These are phyloP conservation scores for Globisporangium alternatum DNA, from an alignment of 352 stramenopile genomes.

Conservation along the genomic window DNA sequence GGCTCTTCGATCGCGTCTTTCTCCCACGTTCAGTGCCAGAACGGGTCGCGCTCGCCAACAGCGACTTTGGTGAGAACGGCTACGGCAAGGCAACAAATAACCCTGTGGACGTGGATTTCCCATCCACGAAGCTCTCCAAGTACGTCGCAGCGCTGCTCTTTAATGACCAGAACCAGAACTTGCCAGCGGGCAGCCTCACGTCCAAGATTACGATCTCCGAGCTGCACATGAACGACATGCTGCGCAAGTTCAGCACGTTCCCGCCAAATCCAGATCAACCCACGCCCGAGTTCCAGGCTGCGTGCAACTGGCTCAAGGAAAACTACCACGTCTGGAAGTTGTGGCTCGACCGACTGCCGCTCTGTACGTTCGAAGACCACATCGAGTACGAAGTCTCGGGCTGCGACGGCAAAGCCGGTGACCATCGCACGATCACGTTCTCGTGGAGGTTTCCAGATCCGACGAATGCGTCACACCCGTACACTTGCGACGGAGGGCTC, in stretches of 20 bases:
- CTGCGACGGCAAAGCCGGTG: slow-evolving; percentile 22
- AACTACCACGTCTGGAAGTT: slow-evolving; percentile 26
- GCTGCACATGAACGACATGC: slow-evolving; percentile 30
- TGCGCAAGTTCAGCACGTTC: slow-evolving; percentile 14
- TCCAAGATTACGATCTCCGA: slow-evolving; percentile 26
- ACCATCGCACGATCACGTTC: slow-evolving; percentile 28
- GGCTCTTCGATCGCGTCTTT: slow-evolving; percentile 34
- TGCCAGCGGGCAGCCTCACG: slow-evolving; percentile 19
- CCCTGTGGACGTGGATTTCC: slow-evolving; percentile 39
- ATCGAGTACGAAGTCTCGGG: slow-evolving; percentile 25
- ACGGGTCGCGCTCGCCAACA: slow-evolving; percentile 14
- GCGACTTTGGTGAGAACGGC: slow-evolving; percentile 34
- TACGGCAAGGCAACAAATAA: slow-evolving; percentile 38
- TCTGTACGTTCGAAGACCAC: slow-evolving; percentile 33
- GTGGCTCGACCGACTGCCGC: slow-evolving; percentile 19
- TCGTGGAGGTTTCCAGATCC: slow-evolving; percentile 38
- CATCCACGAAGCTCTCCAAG: slow-evolving; percentile 23
- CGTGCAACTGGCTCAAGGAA: slow-evolving; percentile 27
- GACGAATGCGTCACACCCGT: slow-evolving; percentile 28
- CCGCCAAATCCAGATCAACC: background rate
- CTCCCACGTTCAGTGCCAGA: slow-evolving; percentile 25
- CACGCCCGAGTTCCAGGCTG: slow-evolving; percentile 15
- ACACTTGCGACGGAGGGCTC: slow-evolving; percentile 41
- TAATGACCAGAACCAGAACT: slow-evolving; percentile 6
- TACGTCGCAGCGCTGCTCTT: slow-evolving; percentile 22